phyloP scores from a whole-genome alignment of 331 rosid species.

The Acacia pycnantha region DNA sequence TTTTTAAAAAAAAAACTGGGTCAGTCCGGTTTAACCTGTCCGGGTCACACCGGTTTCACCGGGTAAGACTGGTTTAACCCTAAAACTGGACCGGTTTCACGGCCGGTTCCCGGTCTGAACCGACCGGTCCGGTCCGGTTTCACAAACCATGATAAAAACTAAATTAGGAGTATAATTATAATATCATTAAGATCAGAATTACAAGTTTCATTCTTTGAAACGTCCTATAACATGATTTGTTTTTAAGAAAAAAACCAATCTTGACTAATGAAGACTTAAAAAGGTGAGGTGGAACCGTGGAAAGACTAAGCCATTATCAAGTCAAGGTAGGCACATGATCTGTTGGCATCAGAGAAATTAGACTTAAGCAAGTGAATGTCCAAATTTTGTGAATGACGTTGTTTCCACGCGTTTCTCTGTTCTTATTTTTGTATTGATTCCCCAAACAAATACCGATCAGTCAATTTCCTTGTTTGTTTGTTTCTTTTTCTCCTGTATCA shows the following conservation, averaged over 20 bases:
- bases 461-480: background rate
- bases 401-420: background rate
- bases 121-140: too few relatives aligned
- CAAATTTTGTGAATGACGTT: slow-evolving; percentile 18
- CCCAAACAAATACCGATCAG: slow-evolving; percentile 8
- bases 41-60: too few relatives aligned
- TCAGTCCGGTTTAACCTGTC: too few relatives aligned
- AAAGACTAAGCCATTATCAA: slow-evolving; percentile 18
- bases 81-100: too few relatives aligned
- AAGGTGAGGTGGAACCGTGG: slow-evolving; percentile 20
- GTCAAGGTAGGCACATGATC: slow-evolving; percentile 26
- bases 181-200: background rate
- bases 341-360: slow-evolving; percentile 15
- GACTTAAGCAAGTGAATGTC: slow-evolving; percentile 16
- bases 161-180: background rate
- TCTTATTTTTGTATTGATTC: slow-evolving; percentile 25
- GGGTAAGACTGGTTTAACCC: too few relatives aligned
- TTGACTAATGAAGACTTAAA: slow-evolving; percentile 27
- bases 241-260: background rate
- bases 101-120: too few relatives aligned
- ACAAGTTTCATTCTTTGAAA: background rate
- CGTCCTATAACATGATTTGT: background rate
- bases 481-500: slow-evolving; percentile 16
- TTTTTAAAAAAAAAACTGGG: too few relatives aligned
- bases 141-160: too few relatives aligned